A percentile compares a stretch with the other conserved stretches of the same genome.
phyloP scores from a whole-genome alignment of 2,329 filamentous ascomycete species.

The Colletotrichum sp. region DNA sequence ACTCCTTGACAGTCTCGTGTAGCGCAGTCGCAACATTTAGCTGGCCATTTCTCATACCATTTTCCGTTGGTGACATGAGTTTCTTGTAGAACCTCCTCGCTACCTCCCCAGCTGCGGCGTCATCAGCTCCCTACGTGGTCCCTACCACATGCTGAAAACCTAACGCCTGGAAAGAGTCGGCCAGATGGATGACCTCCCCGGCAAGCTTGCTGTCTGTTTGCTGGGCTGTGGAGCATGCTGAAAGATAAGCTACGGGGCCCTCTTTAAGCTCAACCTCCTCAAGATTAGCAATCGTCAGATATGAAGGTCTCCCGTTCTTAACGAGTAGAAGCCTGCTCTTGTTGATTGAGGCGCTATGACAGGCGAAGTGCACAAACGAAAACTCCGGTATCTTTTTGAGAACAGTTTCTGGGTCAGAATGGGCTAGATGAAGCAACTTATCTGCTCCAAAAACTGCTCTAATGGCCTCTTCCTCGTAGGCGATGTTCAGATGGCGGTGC shows the following conservation, averaged over 20 bases:
- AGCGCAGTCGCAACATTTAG: background rate
- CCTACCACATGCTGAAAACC: background rate
- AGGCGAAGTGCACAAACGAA: background rate
- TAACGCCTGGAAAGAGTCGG: background rate
- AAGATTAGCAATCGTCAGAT: background rate
- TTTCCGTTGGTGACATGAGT: background rate
- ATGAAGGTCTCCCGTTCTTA: background rate
- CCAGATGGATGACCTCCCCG: background rate
- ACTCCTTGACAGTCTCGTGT: background rate
- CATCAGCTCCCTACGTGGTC: background rate
- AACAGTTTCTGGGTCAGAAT: background rate
- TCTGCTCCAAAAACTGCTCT: background rate
- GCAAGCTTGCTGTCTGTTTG: background rate
- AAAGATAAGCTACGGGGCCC: background rate
- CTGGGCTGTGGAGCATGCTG: background rate
- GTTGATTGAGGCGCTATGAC: background rate
- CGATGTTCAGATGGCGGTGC: background rate
- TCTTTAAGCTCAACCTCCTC: background rate
- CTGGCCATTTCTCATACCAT: accelerated
- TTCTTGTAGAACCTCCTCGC: background rate
- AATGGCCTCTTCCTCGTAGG: background rate
- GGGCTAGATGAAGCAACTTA: background rate
- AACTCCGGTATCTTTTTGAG: background rate
- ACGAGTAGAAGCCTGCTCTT: background rate
- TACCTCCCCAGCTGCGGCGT: background rate